A percentile compares a stretch with the other conserved stretches of the same genome.
Conservation (phyloP, 1,284 basidiomycete species). For the Austroboletus niveus region DNA sequence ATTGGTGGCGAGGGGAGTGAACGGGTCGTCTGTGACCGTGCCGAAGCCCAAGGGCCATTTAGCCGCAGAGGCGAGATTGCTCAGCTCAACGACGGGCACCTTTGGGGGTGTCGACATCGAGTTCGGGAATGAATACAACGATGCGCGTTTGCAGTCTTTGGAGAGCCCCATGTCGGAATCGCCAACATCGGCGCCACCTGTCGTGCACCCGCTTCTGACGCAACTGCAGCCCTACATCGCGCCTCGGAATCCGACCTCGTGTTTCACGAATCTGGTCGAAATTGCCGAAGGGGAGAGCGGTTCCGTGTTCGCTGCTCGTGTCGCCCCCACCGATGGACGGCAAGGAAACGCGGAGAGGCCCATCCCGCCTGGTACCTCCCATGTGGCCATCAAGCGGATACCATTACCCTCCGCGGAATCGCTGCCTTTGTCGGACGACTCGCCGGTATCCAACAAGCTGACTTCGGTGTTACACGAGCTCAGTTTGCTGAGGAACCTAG, state of each 20-base stretch:
- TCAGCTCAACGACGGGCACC: conserved; percentile 37
- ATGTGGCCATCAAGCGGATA: conserved; percentile 73
- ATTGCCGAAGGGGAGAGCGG: conserved; percentile 80
- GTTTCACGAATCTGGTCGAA: conserved; percentile 65
- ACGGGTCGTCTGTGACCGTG: background rate
- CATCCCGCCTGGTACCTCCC: conserved; percentile 31
- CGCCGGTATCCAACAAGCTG: conserved; percentile 55
- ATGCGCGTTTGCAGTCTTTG: conserved; percentile 10
- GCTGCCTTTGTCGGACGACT: conserved; percentile 17
- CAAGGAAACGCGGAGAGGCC: conserved; percentile 21
- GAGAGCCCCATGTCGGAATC: conserved; percentile 29
- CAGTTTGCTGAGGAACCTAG: conserved; percentile 27
- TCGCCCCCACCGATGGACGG: conserved; percentile 39
- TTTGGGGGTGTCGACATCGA: conserved; percentile 36
- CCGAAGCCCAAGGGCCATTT: conserved; percentile 16
- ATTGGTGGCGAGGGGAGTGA: conserved; percentile 14
- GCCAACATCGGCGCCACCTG: background rate
- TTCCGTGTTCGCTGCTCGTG: conserved; percentile 62
- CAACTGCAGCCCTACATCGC: conserved; percentile 66
- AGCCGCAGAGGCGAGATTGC: conserved; percentile 25
- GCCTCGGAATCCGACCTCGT: conserved; percentile 56
- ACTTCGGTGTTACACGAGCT: conserved; percentile 60
- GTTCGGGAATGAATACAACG: background rate
- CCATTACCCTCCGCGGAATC: conserved; percentile 47
- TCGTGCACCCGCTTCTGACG: conserved; percentile 38